Base-by-base conservation (phyloP, 164 flowering plant species). In the Piper longum region DNA sequence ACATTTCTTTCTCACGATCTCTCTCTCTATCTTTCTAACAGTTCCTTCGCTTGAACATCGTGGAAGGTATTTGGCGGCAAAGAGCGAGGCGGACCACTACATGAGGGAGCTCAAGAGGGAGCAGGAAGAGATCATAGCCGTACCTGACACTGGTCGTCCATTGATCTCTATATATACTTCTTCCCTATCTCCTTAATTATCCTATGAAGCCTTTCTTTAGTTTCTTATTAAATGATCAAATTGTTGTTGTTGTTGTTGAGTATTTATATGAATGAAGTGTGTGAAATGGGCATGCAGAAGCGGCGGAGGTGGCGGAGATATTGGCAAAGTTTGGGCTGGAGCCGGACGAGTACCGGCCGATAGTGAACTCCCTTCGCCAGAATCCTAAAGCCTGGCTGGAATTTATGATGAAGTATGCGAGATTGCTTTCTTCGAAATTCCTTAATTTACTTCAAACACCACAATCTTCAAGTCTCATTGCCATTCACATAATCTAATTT, bases 21-120 rank as follows among this genome's bases (percentile, higher is more conserved):
- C 2, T 59, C 17, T 26, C 6, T 41, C 11, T 59, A 26, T 39
- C 13, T 40, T 1, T 42, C 42, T 3, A 1, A 16, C 18, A 17
- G 14, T 52, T 14, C 8, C 59, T 9, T 43, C 5, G 0, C 14
- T 48, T 9, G 14, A 14, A 14, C 12, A 14, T 12, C 14, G 12
- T 12, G 74, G 67, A 68, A 91, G 98, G 67, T 91, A 87, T 66
- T 73, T 91, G 16, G 96, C 96, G 2, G 98, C 98, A 0, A 86
- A 87, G 71, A 89, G 98, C 61, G 98, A 92, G 69, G 92, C 89
- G 4, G 98, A 92, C 78, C 96, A 92, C 63, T 92, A 92, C 72
- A 64, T 52, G 70, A 84, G 79, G 54, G 98, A 91, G 64, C 66
- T 85, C 41, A 85, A 80, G 69, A 80, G 98, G 65, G 98, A 91